Base-by-base conservation (phyloP, 2,329 filamentous ascomycete species). In the Hypoxylon sp. region DNA sequence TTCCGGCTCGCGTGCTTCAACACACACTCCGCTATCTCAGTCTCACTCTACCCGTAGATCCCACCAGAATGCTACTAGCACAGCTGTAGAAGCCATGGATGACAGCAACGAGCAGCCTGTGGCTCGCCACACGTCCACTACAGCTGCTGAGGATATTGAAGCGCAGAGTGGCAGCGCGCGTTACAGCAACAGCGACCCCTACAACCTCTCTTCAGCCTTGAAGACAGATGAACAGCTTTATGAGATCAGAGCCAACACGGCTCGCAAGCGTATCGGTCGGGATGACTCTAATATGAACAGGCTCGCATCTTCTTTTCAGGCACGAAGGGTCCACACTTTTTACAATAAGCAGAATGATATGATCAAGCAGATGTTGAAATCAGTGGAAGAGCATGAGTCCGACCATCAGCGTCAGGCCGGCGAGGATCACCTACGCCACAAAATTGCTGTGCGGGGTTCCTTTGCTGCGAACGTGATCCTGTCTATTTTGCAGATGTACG, bases 291-390 rank as follows among this genome's bases (percentile, higher is more conserved):
- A 59, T 46, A 26, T 39, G 24, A 55, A 67, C 31, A 66, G 57
- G 37, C 8, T 74, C 9, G 59, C 61, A 1, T 71, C 72, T 19
- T 71, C 68, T 57, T 62, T 73, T 39, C 80, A 80, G 48, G 79
- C 86, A 13, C 85, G 83, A 71, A 90, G 88, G 75, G 79, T 98
- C 14, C 87, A 92, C 75, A 87, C 89, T 55, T 98, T 98, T 83
- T 98, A 98, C 84, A 88, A 93, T 78, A 86, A 86, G 31, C 95
- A 99, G 78, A 99, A 99, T 78, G 93, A 94, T 79, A 94, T 93
- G 74, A 99, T 99, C 73, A 90, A 97, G 82, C 89, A 93, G 10
- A 87, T 98, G 81, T 86, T 98, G 72, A 98, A 97, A 82, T 91
- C 92, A 2, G 95, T 98, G 2, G 94, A 97, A 76, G 94, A 98